phyloP scores from a whole-genome alignment of 192 early-diverging fungal genomes.

The Backusella sp. region DNA sequence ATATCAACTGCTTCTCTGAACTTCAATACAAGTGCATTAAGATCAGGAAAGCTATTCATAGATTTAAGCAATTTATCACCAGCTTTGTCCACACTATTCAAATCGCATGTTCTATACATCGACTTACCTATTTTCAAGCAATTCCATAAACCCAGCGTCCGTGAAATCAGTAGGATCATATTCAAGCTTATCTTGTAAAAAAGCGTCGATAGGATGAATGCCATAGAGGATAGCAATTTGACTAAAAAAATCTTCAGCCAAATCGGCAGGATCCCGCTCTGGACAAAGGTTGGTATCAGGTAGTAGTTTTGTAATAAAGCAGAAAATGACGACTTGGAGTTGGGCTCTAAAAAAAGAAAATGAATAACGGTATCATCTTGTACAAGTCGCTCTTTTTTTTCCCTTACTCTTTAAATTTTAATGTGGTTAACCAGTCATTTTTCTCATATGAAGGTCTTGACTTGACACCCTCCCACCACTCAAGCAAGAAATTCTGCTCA shows the following conservation, averaged over 20 bases:
- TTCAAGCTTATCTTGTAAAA: not conserved
- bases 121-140: not conserved
- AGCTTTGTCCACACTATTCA: no score
- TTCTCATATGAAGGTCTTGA: not conserved
- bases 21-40: not conserved
- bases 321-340: not conserved
- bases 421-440: not conserved
- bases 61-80: not conserved
- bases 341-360: not conserved
- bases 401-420: constrained; percentile 8
- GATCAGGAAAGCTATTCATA: not conserved
- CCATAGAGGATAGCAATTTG: not conserved
- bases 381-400: not conserved
- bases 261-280: not conserved
- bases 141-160: not conserved
- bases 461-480: constrained; percentile 9
- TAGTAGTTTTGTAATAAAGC: constrained; percentile 8
- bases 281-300: not conserved
- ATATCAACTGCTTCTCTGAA: constrained; percentile 7
- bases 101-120: not conserved
- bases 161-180: constrained; percentile 3
- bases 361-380: not conserved
- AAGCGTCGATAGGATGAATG: not conserved
- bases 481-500: not conserved
- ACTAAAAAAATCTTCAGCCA: constrained; percentile 8